Conservation (phyloP, 139 green algal genomes). For the Auxenochlorella pyrenoidosa region DNA sequence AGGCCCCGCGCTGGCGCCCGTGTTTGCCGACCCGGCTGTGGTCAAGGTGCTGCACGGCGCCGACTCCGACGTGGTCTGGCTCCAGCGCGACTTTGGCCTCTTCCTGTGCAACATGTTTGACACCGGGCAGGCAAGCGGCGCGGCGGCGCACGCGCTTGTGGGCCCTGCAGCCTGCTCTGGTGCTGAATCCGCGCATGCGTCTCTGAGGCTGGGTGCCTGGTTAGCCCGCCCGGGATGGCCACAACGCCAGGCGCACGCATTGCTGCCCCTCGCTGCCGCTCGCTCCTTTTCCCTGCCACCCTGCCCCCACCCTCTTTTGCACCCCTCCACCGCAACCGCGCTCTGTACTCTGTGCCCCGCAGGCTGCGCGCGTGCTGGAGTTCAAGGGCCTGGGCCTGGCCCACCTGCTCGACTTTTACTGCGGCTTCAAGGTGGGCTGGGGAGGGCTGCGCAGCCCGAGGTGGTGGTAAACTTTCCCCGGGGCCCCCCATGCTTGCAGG, state of each 20-base stretch:
- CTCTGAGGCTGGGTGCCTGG: too few species aligned
- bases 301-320: neutral
- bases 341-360: conserved; percentile 23
- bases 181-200: too few species aligned
- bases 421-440: conserved; percentile 56
- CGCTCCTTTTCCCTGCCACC: neutral
- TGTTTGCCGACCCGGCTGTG: conserved; percentile 74
- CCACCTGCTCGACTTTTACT: conserved; percentile 84
- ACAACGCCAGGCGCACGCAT: too few species aligned
- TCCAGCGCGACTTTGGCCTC: conserved; percentile 95
- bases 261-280: too few species aligned
- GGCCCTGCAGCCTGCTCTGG: too few species aligned
- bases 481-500: neutral
- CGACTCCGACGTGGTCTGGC: conserved; percentile 86
- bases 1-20: conserved; percentile 58
- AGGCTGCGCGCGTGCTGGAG: conserved; percentile 65
- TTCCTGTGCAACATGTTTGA: conserved; percentile 97
- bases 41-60: conserved; percentile 95
- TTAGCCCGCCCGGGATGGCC: too few species aligned
- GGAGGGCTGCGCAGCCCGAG: neutral
- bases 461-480: too few species aligned
- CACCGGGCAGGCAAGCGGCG: conserved; percentile 83
- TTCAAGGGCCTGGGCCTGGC: conserved; percentile 66
- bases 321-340: neutral
- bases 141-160: too few species aligned